Evolutionary conservation across 2,329 filamentous ascomycete species (phyloP).

Genomic region (Sclerotiophoma versabilis): DNA sequence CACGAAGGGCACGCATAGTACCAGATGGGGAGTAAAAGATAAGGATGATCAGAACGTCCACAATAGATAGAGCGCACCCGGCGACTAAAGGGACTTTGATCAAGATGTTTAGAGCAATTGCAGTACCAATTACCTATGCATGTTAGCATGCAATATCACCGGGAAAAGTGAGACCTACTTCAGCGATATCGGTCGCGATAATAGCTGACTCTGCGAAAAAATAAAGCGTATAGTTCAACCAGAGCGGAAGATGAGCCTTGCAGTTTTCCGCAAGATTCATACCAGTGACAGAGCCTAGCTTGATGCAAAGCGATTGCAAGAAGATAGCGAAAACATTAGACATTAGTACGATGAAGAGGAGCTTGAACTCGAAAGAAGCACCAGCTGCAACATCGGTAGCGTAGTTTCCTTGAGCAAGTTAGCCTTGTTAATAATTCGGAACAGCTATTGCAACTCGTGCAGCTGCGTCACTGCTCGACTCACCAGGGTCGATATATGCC

Average conservation of each 20-base stretch:
- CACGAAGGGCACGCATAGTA: constrained; percentile 59
- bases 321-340: constrained; percentile 76
- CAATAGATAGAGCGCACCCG: constrained; percentile 64
- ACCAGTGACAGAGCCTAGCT: constrained; percentile 60
- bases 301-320: constrained; percentile 71
- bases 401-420: constrained; percentile 63
- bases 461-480: too few relatives aligned
- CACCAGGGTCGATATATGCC: constrained; percentile 57
- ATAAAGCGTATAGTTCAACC: constrained; percentile 63
- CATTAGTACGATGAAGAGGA: constrained; percentile 73
- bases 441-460: neutral
- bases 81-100: constrained; percentile 62
- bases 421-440: neutral
- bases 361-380: constrained; percentile 68
- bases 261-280: constrained; percentile 59
- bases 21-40: constrained; percentile 62
- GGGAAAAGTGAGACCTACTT: constrained; percentile 44
- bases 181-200: constrained; percentile 66
- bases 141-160: constrained; percentile 14
- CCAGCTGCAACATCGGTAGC: constrained; percentile 74
- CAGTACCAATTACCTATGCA: constrained; percentile 60
- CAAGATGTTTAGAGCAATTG: constrained; percentile 63
- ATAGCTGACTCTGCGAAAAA: constrained; percentile 64
- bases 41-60: constrained; percentile 64
- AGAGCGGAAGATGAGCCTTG: constrained; percentile 58